Evolutionary conservation across 148 eudicot species (phyloP), one percentile per base, ranked within the genome.

Genomic region (Salicornia ramosissima): DNA sequence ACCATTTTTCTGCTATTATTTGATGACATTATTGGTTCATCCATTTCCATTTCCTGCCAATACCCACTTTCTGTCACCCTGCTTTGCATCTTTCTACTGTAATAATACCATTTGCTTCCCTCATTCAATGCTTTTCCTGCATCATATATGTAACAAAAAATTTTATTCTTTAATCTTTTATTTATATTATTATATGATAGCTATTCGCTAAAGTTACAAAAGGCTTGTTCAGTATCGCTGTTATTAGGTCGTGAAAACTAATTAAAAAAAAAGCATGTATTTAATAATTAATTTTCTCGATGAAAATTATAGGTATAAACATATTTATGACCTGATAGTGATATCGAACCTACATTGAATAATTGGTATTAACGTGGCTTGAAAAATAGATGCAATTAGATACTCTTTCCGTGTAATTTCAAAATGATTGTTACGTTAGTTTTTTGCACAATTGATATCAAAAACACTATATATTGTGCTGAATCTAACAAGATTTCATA

Each of bases 101-200:
- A 93, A 68, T 80, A 90, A 72, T 93, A 93, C 87, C 96, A 88
- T 68, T 84, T 88, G 34, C 72, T 80, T 11, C 92, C 98, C 83
- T 90, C 98, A 0, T 65, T 80, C 74, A 93, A 71, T 7, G 98
- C 95, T 76, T 84, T 93, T 66, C 98, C 98, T 92, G 69, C 80
- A 2, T n/a, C 19, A 19, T 28, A 9, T 36, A 36, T 8, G 8
- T 36, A 36, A 36, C 33, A 31, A 14, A 57, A 53, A 6, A 1
- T n/a, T 55, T 55, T 55, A 26, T 25, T 25, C 9, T n/a, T n/a
- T n/a, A n/a, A n/a, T n/a, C n/a, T n/a, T n/a, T 29, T 56, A 26
- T 28, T 26, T 26, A 6, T 28, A 36, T 8, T 36, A 36, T 36
- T 36, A 36, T 36, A 36, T 8, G 40, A 36, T 36, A 8, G 40